Percentiles rank a stretch among this genome's conserved stretches.
phyloP scores from a whole-genome alignment of 805 yeast genomes.

The Suhomyces sp. region DNA sequence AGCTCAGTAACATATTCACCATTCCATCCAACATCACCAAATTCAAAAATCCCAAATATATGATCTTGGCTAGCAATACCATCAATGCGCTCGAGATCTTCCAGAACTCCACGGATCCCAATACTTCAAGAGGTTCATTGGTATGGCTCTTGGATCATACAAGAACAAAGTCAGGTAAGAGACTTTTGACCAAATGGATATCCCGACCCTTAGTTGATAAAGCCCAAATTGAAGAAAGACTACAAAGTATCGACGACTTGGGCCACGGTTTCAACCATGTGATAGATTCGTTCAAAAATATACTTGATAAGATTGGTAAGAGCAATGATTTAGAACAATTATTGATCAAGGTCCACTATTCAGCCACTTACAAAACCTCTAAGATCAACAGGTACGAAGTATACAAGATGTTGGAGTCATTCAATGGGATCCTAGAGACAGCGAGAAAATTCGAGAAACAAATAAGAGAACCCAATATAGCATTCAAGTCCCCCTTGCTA shows the following conservation, averaged over 20 bases:
- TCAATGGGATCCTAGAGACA: conserved; percentile 25
- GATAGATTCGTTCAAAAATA: conserved; percentile 30
- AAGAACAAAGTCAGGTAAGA: conserved; percentile 69
- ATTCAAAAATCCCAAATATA: conserved; percentile 52
- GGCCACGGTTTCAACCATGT: conserved; percentile 29
- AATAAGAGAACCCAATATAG: conserved; percentile 31
- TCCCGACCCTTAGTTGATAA: conserved; percentile 63
- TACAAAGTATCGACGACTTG: conserved; percentile 50
- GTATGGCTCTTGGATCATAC: conserved; percentile 83
- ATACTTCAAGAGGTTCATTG: conserved; percentile 62
- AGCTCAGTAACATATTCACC: conserved; percentile 55
- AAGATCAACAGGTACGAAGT: conserved; percentile 35
- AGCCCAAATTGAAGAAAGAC: conserved; percentile 56
- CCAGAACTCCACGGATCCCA: conserved; percentile 55
- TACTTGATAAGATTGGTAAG: conserved; percentile 26
- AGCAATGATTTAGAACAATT: conserved; percentile 34
- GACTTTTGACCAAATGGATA: conserved; percentile 72
- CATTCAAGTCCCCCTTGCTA: conserved; percentile 38
- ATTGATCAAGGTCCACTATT: conserved; percentile 39
- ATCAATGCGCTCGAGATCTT: conserved; percentile 75
- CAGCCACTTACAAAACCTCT: conserved; percentile 25
- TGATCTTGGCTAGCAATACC: conserved; percentile 63
- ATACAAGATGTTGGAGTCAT: conserved; percentile 29
- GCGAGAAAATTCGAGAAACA: conserved; percentile 35
- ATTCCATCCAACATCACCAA: conserved; percentile 49